Evolutionary conservation across 345 rosid genomes (phyloP).

Genomic region (Kernera saxatilis): DNA sequence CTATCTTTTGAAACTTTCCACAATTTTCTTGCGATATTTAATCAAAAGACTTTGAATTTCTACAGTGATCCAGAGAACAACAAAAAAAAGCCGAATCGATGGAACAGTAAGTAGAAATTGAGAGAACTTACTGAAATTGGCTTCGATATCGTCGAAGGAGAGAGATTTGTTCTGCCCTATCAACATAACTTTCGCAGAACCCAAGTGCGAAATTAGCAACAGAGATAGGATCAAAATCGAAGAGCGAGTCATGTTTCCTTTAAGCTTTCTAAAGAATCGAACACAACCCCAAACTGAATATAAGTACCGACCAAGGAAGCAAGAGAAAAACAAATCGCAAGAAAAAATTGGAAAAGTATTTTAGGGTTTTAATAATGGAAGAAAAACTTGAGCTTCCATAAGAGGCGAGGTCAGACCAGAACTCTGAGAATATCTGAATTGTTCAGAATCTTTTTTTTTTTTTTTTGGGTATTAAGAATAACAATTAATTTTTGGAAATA

Average conservation of each 20-base stretch:
- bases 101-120: neutral
- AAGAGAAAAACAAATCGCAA: neutral
- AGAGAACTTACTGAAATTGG: conserved; percentile 64
- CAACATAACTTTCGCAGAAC: conserved; percentile 56
- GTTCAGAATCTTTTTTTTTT: neutral
- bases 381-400: conserved; percentile 71
- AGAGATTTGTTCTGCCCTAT: conserved; percentile 55
- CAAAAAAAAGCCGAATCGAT: neutral
- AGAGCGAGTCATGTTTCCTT: conserved; percentile 16
- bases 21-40: neutral
- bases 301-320: neutral
- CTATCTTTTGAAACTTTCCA: neutral
- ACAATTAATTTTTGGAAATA: neutral
- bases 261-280: neutral
- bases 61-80: neutral
- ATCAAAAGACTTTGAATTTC: neutral
- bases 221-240: conserved; percentile 31
- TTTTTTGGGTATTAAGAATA: neutral
- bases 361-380: conserved; percentile 33
- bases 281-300: neutral
- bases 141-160: conserved; percentile 71
- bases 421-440: conserved; percentile 14
- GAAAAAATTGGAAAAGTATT: neutral
- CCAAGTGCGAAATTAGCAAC: conserved; percentile 19
- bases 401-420: conserved; percentile 8